A percentile compares a stretch with the other conserved stretches of the same genome.
Conservation (phyloP, 2,329 filamentous ascomycete genomes). For the Xylariaceae sp. region DNA sequence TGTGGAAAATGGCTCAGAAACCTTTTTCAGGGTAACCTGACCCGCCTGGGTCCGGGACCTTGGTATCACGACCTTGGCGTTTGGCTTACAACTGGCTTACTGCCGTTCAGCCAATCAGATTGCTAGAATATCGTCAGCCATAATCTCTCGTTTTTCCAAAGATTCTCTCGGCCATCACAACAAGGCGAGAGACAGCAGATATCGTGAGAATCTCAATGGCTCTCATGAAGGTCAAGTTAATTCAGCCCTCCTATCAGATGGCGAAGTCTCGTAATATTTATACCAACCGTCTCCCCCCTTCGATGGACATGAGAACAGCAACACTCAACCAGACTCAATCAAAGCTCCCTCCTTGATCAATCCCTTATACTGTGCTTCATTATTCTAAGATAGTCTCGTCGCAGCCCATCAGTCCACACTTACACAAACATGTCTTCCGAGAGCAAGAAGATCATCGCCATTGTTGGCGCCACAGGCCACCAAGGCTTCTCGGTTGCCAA, state of each 20-base stretch:
- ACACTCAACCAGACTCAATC: neutral
- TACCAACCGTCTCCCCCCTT: no score
- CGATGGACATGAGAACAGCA: no score
- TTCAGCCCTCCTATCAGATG: no score
- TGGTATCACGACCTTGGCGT: no score
- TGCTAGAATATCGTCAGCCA: conserved; percentile 8
- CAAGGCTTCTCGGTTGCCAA: conserved; percentile 20
- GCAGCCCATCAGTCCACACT: neutral
- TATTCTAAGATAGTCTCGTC: neutral
- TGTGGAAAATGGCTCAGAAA: no score
- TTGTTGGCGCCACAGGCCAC: conserved; percentile 21
- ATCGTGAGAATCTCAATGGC: no score
- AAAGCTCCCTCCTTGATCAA: neutral
- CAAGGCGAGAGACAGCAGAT: neutral
- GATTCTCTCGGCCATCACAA: neutral
- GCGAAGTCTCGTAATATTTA: no score
- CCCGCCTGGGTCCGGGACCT: no score
- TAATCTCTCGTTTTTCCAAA: neutral
- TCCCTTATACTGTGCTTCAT: no score
- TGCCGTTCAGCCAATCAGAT: conserved; percentile 11
- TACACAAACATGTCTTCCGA: conserved; percentile 6
- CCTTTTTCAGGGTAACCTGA: no score
- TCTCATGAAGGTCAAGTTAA: no score
- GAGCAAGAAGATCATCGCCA: conserved; percentile 14
- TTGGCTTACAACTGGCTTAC: conserved; percentile 14